Evolutionary conservation across 306 rosid genomes (phyloP).

Genomic region (Medicago lupulina): DNA sequence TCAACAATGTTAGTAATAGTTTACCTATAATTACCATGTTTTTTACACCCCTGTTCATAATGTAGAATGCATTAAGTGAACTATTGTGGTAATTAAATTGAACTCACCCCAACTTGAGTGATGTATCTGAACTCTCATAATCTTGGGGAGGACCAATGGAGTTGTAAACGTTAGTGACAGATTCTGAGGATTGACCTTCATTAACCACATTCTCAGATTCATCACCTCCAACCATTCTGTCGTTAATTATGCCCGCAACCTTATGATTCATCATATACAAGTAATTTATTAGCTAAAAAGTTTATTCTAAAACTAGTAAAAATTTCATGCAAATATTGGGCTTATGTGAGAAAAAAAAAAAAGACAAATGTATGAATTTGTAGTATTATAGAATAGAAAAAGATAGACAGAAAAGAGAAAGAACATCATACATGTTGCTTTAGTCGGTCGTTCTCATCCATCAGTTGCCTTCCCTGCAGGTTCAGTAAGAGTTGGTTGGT

Average conservation of each 20-base stretch:
- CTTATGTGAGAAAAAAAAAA: not conserved
- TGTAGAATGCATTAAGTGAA: too few species aligned
- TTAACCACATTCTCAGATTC: conserved; percentile 56
- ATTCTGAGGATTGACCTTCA: conserved; percentile 94
- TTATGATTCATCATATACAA: conserved; percentile 5
- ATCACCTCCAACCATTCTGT: conserved; percentile 39
- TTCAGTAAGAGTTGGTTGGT: not conserved
- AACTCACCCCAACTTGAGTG: conserved; percentile 83
- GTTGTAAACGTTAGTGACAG: conserved; percentile 66
- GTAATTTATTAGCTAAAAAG: not conserved
- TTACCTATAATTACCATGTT: too few species aligned
- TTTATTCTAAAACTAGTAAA: not conserved
- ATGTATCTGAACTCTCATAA: conserved; percentile 78
- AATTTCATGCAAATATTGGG: not conserved
- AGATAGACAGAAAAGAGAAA: not conserved
- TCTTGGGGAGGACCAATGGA: conserved; percentile 72
- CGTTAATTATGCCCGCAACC: conserved; percentile 52
- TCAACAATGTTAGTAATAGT: too few species aligned
- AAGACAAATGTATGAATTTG: not conserved
- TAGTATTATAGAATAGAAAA: not conserved
- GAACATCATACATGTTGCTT: conserved; percentile 60
- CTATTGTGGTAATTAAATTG: not conserved
- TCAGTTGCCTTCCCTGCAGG: conserved; percentile 66
- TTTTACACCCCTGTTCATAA: too few species aligned
- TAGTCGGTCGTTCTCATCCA: conserved; percentile 79